These are phyloP conservation scores for Penicillium antarcticum DNA, from an alignment of 495 filamentous ascomycete species.

Conservation along the genomic window DNA sequence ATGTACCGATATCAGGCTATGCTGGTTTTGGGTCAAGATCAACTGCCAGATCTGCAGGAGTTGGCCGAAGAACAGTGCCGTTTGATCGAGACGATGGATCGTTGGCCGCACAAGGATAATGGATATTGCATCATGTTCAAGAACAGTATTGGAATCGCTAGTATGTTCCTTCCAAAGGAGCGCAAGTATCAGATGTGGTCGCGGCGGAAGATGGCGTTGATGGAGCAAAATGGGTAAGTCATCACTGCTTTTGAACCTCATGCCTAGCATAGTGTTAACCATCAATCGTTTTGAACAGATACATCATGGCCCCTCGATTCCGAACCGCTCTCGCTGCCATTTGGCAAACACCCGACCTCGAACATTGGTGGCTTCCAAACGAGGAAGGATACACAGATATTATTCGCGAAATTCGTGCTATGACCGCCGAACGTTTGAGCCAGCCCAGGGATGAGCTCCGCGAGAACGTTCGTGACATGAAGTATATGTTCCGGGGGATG, in stretches of 20 bases:
- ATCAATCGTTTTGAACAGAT: conserved; percentile 48
- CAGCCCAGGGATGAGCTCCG: conserved; percentile 60
- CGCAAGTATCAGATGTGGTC: conserved; percentile 75
- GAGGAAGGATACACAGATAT: conserved; percentile 70
- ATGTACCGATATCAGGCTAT: conserved; percentile 77
- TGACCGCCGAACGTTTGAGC: conserved; percentile 67
- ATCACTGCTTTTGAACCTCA: neutral
- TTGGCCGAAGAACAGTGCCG: conserved; percentile 70
- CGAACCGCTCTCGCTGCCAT: conserved; percentile 68
- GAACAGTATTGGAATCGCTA: conserved; percentile 70
- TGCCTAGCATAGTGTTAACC: conserved; percentile 6
- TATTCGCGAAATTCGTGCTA: conserved; percentile 69
- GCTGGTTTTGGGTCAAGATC: conserved; percentile 46
- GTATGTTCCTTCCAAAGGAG: conserved; percentile 74
- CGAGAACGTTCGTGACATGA: conserved; percentile 72
- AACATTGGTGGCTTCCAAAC: conserved; percentile 84
- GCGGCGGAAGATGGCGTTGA: conserved; percentile 69
- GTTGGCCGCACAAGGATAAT: conserved; percentile 65
- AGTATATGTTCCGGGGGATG: conserved; percentile 60
- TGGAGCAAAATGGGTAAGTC: conserved; percentile 81
- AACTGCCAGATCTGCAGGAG: conserved; percentile 49
- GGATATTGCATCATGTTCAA: conserved; percentile 72
- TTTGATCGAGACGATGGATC: conserved; percentile 71
- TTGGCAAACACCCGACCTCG: conserved; percentile 64
- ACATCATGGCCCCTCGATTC: conserved; percentile 73